Conservation (phyloP, 768 basidiomycete genomes). For the Collybia sordida region DNA sequence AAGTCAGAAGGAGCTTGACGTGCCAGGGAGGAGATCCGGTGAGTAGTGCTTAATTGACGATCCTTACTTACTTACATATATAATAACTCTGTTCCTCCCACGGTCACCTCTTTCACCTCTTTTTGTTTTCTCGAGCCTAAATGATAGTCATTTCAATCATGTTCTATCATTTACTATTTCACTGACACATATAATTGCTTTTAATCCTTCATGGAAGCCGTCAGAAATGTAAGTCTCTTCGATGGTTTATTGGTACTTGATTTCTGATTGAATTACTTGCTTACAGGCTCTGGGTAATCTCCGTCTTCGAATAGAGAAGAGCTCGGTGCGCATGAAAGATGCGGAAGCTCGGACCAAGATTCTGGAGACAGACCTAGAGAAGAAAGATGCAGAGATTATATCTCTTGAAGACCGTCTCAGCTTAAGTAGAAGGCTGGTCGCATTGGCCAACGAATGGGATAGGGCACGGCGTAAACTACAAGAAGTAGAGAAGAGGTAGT, state of each 20-base stretch:
- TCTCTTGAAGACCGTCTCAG: constrained; percentile 15
- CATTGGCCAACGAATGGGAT: constrained; percentile 10
- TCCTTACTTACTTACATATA: too few relatives aligned
- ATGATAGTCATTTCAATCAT: too few relatives aligned
- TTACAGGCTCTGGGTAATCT: constrained; percentile 21
- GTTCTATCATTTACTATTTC: too few relatives aligned
- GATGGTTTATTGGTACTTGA: too few relatives aligned
- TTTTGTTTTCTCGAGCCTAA: too few relatives aligned
- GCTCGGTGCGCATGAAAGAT: constrained; percentile 21
- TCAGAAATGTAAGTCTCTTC: not conserved
- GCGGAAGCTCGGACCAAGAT: constrained; percentile 22
- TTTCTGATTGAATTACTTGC: not conserved
- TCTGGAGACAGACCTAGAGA: constrained; percentile 16
- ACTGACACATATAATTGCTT: too few relatives aligned
- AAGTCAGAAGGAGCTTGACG: too few relatives aligned
- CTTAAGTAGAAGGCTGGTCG: constrained; percentile 6
- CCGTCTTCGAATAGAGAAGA: constrained; percentile 21
- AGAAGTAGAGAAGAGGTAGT: constrained; percentile 11
- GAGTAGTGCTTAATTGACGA: too few relatives aligned
- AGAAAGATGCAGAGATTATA: constrained; percentile 18
- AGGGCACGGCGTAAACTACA: constrained; percentile 4
- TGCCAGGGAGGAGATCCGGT: not conserved
- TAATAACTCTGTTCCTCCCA: too few relatives aligned
- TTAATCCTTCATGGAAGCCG: too few relatives aligned
- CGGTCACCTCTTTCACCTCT: too few relatives aligned